Evolutionary conservation across 2,329 filamentous ascomycete genomes (phyloP), one percentile per base, ranked within the genome.

Genomic region (Biscogniauxia mediterranea): DNA sequence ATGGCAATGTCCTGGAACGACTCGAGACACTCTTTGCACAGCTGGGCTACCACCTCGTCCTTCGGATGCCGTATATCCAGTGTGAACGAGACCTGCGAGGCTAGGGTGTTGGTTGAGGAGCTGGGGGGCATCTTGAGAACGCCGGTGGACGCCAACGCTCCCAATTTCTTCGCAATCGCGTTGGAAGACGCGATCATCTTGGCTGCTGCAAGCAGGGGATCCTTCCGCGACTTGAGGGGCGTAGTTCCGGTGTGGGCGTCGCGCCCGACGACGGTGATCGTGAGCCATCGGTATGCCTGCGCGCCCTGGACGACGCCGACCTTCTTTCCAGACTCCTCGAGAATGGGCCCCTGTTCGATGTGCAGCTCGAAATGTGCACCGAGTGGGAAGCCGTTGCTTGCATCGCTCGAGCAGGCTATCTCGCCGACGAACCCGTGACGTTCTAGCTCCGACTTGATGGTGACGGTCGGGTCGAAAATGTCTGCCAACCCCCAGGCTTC

Each of bases 331-430:
- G 83, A 80, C 17, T 81, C 81, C 69, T 93, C 87, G 0, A 96
- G 81, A 38, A 92, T 85, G 0, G 91, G 90, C 0, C 91, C 91
- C 73, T 96, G 92, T 73, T 96, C 92, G 57, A 94, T 94, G 71
- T 95, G 91, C 9, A 95, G 81, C 74, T 94, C 91, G 69, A 94
- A 93, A 73, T 94, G 90, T 0, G 89, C 90, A 0, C 85, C 89
- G 76, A 93, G 86, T 0, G 89, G 89, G 17, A 82, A 85, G 28
- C 28, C 28, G 28, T 8, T 9, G 32, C 80, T 78, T 63, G 82
- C 78, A 72, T 89, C 80, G 57, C 80, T 85, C 21, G 84, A 84
- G 28, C 28, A 32, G 8, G 83, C 80, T 0, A 80, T 75, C 0
- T 75, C 66, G 15, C 90, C 91, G 0, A 92, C 76, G 65, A 91